Percentiles rank a stretch among this genome's conserved stretches.
Evolutionary conservation across 2,329 filamentous ascomycete species (phyloP).

Genomic region (Microdochium nivale): DNA sequence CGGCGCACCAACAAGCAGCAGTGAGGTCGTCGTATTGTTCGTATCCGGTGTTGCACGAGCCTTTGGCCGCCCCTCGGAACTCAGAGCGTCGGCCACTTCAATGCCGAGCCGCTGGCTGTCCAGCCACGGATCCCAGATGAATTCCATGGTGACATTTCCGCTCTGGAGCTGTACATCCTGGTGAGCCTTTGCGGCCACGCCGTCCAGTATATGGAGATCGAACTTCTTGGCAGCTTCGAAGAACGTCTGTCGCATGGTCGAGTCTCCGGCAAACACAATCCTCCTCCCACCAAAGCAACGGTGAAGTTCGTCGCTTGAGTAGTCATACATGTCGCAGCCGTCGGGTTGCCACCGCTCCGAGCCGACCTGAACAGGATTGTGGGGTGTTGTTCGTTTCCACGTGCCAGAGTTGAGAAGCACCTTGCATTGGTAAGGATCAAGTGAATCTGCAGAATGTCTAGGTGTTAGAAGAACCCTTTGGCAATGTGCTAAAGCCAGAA

Average conservation of each 20-base stretch:
- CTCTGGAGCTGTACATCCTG: conserved; percentile 34
- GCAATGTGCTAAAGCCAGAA: background rate
- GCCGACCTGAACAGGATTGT: conserved; percentile 1
- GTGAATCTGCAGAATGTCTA: conserved; percentile 6
- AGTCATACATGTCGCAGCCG: conserved; percentile 50
- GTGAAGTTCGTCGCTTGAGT: conserved; percentile 40
- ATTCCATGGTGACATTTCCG: conserved; percentile 13
- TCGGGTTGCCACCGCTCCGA: conserved; percentile 49
- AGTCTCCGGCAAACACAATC: conserved; percentile 54
- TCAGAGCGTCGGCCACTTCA: conserved; percentile 11
- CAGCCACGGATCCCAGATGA: conserved; percentile 56
- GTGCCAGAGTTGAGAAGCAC: conserved; percentile 15
- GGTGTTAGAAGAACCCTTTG: background rate
- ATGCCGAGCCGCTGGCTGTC: conserved; percentile 36
- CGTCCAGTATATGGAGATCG: conserved; percentile 28
- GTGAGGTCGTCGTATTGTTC: conserved; percentile 9
- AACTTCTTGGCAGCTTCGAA: conserved; percentile 40
- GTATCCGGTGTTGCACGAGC: conserved; percentile 1
- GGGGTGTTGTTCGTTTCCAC: conserved; percentile 11
- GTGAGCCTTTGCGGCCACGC: conserved; percentile 32
- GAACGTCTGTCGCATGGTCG: conserved; percentile 47
- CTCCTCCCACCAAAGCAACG: conserved; percentile 41
- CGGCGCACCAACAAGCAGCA: conserved; percentile 43
- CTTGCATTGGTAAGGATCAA: conserved; percentile 15
- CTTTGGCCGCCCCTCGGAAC: background rate